Evolutionary conservation across 768 basidiomycete genomes (phyloP), one percentile per base, ranked within the genome.

Genomic region (Collybia sp.): DNA sequence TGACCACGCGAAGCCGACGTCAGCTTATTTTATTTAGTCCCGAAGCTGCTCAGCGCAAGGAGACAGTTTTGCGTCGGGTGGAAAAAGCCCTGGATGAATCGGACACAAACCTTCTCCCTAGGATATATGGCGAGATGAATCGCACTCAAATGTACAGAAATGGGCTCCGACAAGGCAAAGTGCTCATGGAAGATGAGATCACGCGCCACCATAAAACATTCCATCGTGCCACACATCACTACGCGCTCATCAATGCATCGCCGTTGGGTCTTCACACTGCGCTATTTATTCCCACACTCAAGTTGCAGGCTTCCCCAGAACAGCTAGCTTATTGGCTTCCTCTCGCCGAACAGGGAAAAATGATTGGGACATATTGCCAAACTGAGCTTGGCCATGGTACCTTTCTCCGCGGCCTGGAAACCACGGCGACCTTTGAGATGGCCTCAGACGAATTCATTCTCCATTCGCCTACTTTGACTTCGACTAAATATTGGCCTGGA

Each of bases 381-480:
- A 25, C 25, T 3, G 62, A 63, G 38, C 53, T 63, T 11, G 62
- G 58, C 6, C 60, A 63, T 44, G 59, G 61, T 9, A 58, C 58
- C 2, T 58, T 56, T 31, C 32, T 63, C 17, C 53, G 60, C 5
- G 55, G 54, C 10, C 44, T 63, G 12, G 57, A 59, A 41, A 61
- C 61, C 9, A 57, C 60, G 5, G 60, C 61, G 34, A 59, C 53
- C 10, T 25, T 25, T 8, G 57, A 60, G 38, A 40, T 20, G 6
- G 16, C 44, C 8, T 49, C 53, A 3, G 60, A 57, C 30, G 55
- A 63, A 33, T 59, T 59, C 31, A 40, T 59, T 15, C 49, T 63
- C n/a, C 53, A 25, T 8, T 25, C 25, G 8, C 25, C 25, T 3
- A 25, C 25, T 8, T 25, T 25, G 25, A 25, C 53, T 1, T 55